Conservation (phyloP, 2,329 filamentous ascomycete genomes). For the Aureobasidium sp. region DNA sequence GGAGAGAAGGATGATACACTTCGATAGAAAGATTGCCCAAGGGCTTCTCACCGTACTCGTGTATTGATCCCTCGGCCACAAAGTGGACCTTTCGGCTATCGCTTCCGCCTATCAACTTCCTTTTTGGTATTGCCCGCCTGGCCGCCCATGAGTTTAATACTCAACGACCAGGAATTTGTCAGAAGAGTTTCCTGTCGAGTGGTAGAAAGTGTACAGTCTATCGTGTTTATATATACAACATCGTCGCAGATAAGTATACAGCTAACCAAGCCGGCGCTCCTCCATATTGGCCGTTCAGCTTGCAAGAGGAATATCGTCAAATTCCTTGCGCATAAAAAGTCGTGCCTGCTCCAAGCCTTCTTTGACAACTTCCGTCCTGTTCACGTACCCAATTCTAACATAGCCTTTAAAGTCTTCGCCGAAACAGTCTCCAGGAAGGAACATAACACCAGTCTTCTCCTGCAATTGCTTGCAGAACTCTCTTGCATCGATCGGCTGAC, state of each 20-base stretch:
- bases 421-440: constrained; percentile 68
- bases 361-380: constrained; percentile 61
- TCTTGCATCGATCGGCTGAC: constrained; percentile 62
- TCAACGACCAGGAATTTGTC: background rate
- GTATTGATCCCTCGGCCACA: background rate
- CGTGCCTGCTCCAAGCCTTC: constrained; percentile 54
- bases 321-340: constrained; percentile 50
- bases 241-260: background rate
- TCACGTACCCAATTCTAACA: constrained; percentile 71
- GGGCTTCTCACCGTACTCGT: background rate
- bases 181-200: too few relatives aligned
- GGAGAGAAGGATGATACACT: background rate
- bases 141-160: background rate
- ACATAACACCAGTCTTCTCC: constrained; percentile 62
- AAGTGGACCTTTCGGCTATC: background rate
- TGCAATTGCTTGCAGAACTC: constrained; percentile 63
- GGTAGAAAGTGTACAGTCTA: background rate
- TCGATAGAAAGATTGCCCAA: background rate
- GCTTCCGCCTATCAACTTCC: constrained; percentile 12
- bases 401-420: constrained; percentile 67
- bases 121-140: background rate
- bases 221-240: background rate
- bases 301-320: constrained; percentile 43
- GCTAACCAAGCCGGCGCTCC: background rate
- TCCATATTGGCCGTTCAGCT: background rate